Conservation (phyloP, 495 filamentous ascomycete species). For the Hypoxylon perforatum region DNA sequence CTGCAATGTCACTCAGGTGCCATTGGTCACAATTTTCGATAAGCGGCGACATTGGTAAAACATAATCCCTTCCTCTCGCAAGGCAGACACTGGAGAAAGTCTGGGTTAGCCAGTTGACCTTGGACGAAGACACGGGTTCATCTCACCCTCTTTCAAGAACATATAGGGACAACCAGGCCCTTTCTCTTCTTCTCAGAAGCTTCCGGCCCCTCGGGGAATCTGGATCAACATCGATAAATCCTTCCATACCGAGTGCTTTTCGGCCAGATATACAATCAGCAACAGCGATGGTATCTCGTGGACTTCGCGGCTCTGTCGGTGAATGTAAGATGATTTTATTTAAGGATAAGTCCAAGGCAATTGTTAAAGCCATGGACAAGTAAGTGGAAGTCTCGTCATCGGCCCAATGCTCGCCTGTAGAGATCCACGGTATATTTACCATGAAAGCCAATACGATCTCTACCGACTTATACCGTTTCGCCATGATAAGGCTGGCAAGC, state of each 20-base stretch:
- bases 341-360: constrained; percentile 74
- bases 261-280: constrained; percentile 74
- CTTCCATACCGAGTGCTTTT: constrained; percentile 72
- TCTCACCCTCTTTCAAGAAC: constrained; percentile 76
- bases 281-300: constrained; percentile 61
- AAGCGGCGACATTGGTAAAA: constrained; percentile 70
- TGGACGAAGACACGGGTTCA: not conserved
- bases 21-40: constrained; percentile 74
- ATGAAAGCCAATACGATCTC: constrained; percentile 80
- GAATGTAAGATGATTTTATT: constrained; percentile 74
- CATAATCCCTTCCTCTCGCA: constrained; percentile 74
- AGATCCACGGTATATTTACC: constrained; percentile 83
- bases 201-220: constrained; percentile 66
- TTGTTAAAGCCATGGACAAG: constrained; percentile 73
- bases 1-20: constrained; percentile 71
- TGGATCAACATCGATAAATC: constrained; percentile 72
- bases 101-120: constrained; percentile 23
- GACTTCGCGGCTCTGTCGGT: constrained; percentile 59
- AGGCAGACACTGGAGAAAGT: constrained; percentile 67
- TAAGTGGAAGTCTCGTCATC: constrained; percentile 80
- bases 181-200: constrained; percentile 71
- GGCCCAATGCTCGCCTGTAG: constrained; percentile 70
- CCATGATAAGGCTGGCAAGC: constrained; percentile 69
- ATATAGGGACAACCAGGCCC: constrained; percentile 76
- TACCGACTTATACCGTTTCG: constrained; percentile 69